Base-by-base conservation (phyloP, 345 rosid species). In the Lepidium sativum region DNA sequence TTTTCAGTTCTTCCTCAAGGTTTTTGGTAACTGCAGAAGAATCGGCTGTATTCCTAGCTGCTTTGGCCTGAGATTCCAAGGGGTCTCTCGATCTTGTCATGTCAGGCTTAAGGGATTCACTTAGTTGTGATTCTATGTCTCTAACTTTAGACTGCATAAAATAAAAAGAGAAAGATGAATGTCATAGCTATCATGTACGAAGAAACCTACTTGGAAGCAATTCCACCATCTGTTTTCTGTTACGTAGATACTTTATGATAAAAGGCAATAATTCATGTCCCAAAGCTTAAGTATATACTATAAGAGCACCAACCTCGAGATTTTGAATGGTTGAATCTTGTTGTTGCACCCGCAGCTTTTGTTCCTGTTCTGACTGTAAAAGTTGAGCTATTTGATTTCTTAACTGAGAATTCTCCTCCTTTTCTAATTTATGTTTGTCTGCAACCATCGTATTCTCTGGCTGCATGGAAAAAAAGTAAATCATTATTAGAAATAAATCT, bases 1-100 rank as follows among this genome's bases (percentile, higher is more conserved):
- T 94, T 74, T 86, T 94, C 39, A 94, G 89, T 70, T 94, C 99
- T 75, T 89, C 99, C 75, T 94, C 99, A 50, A 94, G 96, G 73
- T 89, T 94, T 80, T 82, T 90, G 62, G 88, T 87, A 50, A 86
- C 97, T 20, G 73, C 60, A 32, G 96, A 84, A 80, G 95, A 83
- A 76, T 94, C 97, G 49, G 81, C 54, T 58, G 68, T 65, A 80
- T 81, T 86, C 35, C 58, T 86, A 67, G 74, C 63, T 80, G 75
- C 62, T 68, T 73, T 81, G 65, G 72, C 63, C 29, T 76, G 76
- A 49, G 79, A 33, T 60, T 82, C 86, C 68, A 76, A 53, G 35
- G 72, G 77, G 72, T 68, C 41, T 45, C 61, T 56, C 25, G 82
- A 76, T 72, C 77, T 81, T 61, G 78, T 69, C 69, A 78, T 78